These are phyloP conservation scores for Trichaptum fuscoviolaceum DNA, from an alignment of 768 basidiomycete genomes.

Conservation along the genomic window DNA sequence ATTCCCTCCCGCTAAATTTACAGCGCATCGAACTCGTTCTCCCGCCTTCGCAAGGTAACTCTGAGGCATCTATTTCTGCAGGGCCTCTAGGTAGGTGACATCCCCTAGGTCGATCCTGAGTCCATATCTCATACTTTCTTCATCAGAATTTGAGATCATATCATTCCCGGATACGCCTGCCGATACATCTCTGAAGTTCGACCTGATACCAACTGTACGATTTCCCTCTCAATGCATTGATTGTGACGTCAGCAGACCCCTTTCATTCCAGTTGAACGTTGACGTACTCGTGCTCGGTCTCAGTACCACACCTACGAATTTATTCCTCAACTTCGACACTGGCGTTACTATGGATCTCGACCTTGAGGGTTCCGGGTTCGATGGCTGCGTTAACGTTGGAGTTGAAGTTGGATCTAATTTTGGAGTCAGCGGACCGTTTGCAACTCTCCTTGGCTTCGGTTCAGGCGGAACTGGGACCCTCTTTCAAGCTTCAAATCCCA, in stretches of 20 bases:
- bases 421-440: constrained; percentile 17
- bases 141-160: no score
- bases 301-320: constrained; percentile 26
- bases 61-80: no score
- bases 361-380: constrained; percentile 4
- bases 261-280: constrained; percentile 30
- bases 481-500: no score
- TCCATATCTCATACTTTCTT: no score
- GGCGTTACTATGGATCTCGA: not conserved
- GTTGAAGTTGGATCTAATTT: constrained; percentile 17
- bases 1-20: constrained; percentile 41
- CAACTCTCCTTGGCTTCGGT: no score
- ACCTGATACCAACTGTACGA: constrained; percentile 39
- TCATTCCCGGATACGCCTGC: constrained; percentile 35
- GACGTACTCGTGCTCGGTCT: constrained; percentile 39
- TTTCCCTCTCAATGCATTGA: no score
- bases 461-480: no score
- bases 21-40: constrained; percentile 37
- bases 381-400: constrained; percentile 19
- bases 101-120: no score
- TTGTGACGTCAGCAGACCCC: no score
- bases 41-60: constrained; percentile 29
- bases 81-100: no score
- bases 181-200: constrained; percentile 37
- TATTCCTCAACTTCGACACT: constrained; percentile 31